A percentile compares a stretch with the other conserved stretches of the same genome.
Conservation (phyloP, 352 stramenopile genomes). For the Globisporangium cylindrosporum region DNA sequence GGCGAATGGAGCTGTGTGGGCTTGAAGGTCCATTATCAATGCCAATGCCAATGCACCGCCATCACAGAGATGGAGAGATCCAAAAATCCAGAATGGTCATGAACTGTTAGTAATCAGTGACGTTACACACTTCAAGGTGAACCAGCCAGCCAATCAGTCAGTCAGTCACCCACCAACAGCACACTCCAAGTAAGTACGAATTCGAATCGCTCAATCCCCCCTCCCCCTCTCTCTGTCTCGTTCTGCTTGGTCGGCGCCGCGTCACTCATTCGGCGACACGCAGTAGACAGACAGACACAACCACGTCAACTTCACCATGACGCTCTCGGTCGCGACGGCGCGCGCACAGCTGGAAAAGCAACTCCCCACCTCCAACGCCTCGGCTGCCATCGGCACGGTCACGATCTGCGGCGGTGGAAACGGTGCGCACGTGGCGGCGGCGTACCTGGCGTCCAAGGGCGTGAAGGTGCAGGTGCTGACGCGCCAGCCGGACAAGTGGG, state of each 20-base stretch:
- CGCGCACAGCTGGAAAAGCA: conserved; percentile 59
- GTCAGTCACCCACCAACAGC: background rate
- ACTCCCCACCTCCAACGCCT: conserved; percentile 25
- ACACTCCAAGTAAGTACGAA: background rate
- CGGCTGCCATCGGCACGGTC: conserved; percentile 51
- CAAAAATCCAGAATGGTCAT: too few relatives aligned
- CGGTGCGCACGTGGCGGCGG: conserved; percentile 86
- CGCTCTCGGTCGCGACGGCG: conserved; percentile 73
- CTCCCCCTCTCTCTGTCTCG: background rate
- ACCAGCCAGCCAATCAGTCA: background rate
- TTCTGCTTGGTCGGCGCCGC: background rate
- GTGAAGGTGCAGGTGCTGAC: conserved; percentile 81
- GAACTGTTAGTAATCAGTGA: background rate
- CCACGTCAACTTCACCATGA: conserved; percentile 35
- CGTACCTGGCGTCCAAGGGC: conserved; percentile 86
- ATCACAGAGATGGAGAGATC: background rate
- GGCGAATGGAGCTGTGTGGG: background rate
- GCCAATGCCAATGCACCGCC: background rate
- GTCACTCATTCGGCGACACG: conserved; percentile 4
- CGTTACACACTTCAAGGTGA: background rate
- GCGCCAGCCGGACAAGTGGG: conserved; percentile 80
- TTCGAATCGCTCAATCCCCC: background rate
- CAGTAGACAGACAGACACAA: background rate
- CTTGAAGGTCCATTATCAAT: background rate
- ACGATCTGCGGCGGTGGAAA: conserved; percentile 92